A percentile compares a stretch with the other conserved stretches of the same genome.
These are phyloP conservation scores for Leptographium lundbergii DNA, from an alignment of 2,329 filamentous ascomycete species.

Conservation along the genomic window DNA sequence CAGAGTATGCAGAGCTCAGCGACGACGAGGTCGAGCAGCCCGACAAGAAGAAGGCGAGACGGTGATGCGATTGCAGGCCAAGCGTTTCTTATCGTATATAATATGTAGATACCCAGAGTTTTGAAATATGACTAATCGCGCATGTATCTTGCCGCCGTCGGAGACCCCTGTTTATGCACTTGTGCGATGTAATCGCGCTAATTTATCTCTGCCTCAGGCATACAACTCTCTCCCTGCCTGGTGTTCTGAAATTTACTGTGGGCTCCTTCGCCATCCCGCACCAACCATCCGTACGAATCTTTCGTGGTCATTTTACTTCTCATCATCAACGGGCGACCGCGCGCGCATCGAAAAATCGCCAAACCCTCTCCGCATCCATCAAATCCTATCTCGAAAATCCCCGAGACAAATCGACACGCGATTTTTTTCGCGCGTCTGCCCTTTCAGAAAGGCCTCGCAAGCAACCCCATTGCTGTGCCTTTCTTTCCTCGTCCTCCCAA, in stretches of 20 bases:
- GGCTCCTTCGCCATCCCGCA: constrained; percentile 22
- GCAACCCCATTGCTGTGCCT: constrained; percentile 14
- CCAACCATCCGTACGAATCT: constrained; percentile 34
- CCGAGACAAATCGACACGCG: constrained; percentile 40
- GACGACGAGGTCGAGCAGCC: constrained; percentile 65
- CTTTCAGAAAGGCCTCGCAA: constrained; percentile 21
- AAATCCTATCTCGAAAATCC: constrained; percentile 40
- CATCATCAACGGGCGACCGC: constrained; percentile 32
- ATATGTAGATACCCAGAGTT: neutral
- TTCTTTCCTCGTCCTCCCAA: neutral
- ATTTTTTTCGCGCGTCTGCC: constrained; percentile 34
- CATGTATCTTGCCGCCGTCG: neutral
- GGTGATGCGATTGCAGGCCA: constrained; percentile 17
- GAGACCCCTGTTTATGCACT: neutral
- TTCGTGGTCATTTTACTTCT: constrained; percentile 38
- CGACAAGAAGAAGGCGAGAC: constrained; percentile 50
- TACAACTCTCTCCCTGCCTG: neutral
- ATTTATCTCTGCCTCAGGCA: constrained; percentile 3
- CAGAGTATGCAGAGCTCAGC: constrained; percentile 80
- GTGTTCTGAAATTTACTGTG: constrained; percentile 10
- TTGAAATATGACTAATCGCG: neutral
- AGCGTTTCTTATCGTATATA: neutral
- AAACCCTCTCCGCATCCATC: constrained; percentile 47
- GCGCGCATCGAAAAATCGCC: constrained; percentile 49
- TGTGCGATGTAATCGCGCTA: neutral